Evolutionary conservation across 805 yeast genomes (phyloP).

Genomic region (Suhomyces emberorum): DNA sequence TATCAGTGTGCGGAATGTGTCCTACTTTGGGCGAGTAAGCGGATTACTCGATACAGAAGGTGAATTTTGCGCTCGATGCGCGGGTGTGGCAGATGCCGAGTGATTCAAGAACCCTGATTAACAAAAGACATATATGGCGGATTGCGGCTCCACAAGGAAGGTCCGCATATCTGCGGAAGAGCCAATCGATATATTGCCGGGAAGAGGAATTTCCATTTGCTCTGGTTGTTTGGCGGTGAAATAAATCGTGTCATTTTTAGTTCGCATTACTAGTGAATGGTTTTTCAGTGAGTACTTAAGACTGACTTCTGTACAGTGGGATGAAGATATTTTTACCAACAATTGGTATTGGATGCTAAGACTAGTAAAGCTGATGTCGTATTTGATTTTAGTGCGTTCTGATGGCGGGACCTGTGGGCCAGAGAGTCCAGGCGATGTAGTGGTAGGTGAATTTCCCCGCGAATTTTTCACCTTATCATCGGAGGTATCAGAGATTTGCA

Average conservation of each 20-base stretch:
- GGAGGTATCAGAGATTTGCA: conserved; percentile 1
- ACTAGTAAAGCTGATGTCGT: conserved; percentile 4
- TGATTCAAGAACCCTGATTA: neutral
- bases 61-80: neutral
- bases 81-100: neutral
- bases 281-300: conserved; percentile 8
- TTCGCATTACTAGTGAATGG: conserved; percentile 9
- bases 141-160: conserved; percentile 13
- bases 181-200: conserved; percentile 1
- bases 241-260: conserved; percentile 11
- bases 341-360: conserved; percentile 3
- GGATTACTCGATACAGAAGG: neutral
- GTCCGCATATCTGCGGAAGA: conserved; percentile 5
- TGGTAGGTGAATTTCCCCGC: neutral
- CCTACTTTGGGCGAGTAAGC: no score
- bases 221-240: conserved; percentile 9
- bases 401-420: neutral
- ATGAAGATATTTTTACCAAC: conserved; percentile 16
- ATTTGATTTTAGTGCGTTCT: neutral
- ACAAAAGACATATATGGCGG: conserved; percentile 14
- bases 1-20: no score
- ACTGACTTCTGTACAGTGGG: conserved; percentile 13
- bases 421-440: neutral
- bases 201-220: conserved; percentile 10
- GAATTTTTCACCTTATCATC: no score